Evolutionary conservation across 306 rosid genomes (phyloP).

Genomic region (Quercus alba): DNA sequence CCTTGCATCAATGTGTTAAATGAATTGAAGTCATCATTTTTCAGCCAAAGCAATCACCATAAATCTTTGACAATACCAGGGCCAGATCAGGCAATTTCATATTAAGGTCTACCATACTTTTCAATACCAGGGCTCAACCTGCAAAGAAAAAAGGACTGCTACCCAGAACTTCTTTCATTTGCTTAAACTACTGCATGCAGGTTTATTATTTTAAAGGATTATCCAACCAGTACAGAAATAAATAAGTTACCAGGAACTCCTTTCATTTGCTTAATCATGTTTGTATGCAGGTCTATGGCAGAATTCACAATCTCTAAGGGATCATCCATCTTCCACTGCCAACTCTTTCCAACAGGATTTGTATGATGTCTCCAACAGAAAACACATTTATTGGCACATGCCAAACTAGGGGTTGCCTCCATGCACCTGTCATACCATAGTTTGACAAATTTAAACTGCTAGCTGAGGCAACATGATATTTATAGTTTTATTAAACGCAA

Average conservation of each 20-base stretch:
- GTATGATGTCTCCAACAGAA: slow-evolving; percentile 99
- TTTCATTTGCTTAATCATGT: slow-evolving; percentile 98
- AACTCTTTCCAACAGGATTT: slow-evolving; percentile 96
- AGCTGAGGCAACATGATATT: not conserved
- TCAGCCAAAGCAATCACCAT: slow-evolving; percentile 2
- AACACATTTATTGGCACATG: slow-evolving; percentile 97
- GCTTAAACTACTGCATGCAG: not conserved
- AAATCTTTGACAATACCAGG: not conserved
- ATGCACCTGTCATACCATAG: slow-evolving; percentile 69
- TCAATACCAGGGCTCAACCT: not conserved
- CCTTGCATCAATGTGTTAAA: not conserved
- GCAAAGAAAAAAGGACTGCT: not conserved
- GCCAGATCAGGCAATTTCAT: not conserved
- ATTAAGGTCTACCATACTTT: not conserved
- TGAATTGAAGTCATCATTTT: slow-evolving; percentile 4
- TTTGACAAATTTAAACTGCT: slow-evolving; percentile 5
- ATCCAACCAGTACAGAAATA: slow-evolving; percentile 12
- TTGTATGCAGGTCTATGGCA: slow-evolving; percentile 71
- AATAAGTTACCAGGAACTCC: slow-evolving; percentile 89
- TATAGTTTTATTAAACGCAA: not conserved
- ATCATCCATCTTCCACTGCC: slow-evolving; percentile 99
- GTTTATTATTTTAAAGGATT: slow-evolving; percentile 3
- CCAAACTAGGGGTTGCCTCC: slow-evolving; percentile 99
- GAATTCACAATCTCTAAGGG: slow-evolving; percentile 82
- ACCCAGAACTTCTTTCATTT: not conserved